Base-by-base conservation (phyloP, 768 basidiomycete genomes). In the Boletus subparvulus region DNA sequence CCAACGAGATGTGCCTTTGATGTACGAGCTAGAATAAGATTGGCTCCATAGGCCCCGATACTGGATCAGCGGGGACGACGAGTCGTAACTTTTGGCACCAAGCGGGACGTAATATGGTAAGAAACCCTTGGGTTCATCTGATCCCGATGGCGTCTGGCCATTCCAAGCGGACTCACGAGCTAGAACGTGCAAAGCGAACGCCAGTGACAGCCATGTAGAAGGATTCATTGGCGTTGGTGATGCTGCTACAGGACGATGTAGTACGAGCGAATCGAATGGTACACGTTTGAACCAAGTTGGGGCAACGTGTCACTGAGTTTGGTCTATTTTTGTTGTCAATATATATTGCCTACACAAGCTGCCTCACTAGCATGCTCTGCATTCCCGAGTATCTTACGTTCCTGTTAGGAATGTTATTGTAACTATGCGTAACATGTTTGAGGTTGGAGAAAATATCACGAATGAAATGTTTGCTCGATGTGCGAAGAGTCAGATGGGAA, bases 91-190 rank as follows among this genome's bases (percentile, higher is more conserved):
- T 77, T 83, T 87, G 7, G 88, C 79, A 30, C 89, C 88, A 13
- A 82, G 81, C 54, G 89, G 85, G 68, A 88, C 85, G 65, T 86
- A 91, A 74, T 83, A 91, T 0, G 88, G 86, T 3, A 79, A 78
- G 72, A 90, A 90, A 4, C 69, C 50, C 1, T 74, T 63, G 17
- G 75, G 75, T 42, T 68, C 72, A 13, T 71, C 76, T 17, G 86
- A 79, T 16, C 76, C 83, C 19, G 80, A 77, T 1, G 65, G 70
- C 7, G 79, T 75, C 61, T 83, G 75, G 0, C 90, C 88, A 60
- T 89, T 88, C 89, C 89, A 90, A 28, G 89, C 85, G 21, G 77
- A 71, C 30, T 85, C 78, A 6, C 56, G 54, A 21, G 62, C 58
- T 10, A 62, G 43, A 48, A 42, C 46, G 9, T 47, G 44, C 21